Conservation (phyloP, 192 early-diverging fungal species). For the Backusella psychrophila region DNA sequence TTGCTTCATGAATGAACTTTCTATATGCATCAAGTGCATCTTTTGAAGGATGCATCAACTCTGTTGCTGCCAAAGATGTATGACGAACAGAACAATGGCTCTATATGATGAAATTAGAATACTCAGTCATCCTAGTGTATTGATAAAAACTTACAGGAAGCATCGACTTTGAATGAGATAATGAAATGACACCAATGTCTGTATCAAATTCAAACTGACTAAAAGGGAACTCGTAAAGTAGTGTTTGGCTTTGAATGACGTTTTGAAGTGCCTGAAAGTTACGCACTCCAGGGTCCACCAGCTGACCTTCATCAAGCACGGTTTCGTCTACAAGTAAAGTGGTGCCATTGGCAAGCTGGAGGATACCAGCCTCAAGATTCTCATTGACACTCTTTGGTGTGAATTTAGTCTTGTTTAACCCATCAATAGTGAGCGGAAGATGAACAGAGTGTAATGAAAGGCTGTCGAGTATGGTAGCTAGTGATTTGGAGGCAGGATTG, state of each 20-base stretch:
- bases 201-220: slow-evolving; percentile 67
- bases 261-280: slow-evolving; percentile 69
- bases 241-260: slow-evolving; percentile 57
- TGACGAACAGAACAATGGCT: slow-evolving; percentile 22
- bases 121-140: not conserved
- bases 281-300: slow-evolving; percentile 63
- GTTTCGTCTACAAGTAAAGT: slow-evolving; percentile 70
- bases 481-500: slow-evolving; percentile 32
- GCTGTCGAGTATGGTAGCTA: slow-evolving; percentile 41
- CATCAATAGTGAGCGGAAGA: slow-evolving; percentile 59
- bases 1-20: slow-evolving; percentile 54
- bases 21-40: slow-evolving; percentile 43
- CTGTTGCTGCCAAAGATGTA: slow-evolving; percentile 40
- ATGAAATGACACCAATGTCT: slow-evolving; percentile 58
- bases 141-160: slow-evolving; percentile 48
- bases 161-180: slow-evolving; percentile 69
- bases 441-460: slow-evolving; percentile 57
- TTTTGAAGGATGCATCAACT: slow-evolving; percentile 43
- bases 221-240: slow-evolving; percentile 71
- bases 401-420: slow-evolving; percentile 57
- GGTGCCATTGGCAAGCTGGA: slow-evolving; percentile 64
- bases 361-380: slow-evolving; percentile 52
- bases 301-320: slow-evolving; percentile 63
- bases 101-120: slow-evolving; percentile 1
- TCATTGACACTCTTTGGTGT: slow-evolving; percentile 59